Percentiles rank a stretch among this genome's conserved stretches.
These are phyloP conservation scores for Lachnellula occidentalis DNA, from an alignment of 2,329 filamentous ascomycete genomes.

Conservation along the genomic window DNA sequence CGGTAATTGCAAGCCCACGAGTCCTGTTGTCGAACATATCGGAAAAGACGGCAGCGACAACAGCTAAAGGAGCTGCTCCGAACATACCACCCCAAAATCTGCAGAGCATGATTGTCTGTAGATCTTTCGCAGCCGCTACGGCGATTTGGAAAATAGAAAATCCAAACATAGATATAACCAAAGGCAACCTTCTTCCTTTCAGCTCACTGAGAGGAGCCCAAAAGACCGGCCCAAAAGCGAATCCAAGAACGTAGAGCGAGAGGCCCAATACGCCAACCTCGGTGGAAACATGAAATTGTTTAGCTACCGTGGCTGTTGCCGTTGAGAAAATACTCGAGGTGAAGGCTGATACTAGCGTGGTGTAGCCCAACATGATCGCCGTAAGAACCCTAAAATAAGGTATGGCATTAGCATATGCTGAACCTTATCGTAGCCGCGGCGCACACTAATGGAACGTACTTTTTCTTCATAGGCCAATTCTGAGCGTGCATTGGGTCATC, in stretches of 20 bases:
- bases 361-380: conserved; percentile 64
- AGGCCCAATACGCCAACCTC: conserved; percentile 62
- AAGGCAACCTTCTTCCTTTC: conserved; percentile 58
- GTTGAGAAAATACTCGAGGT: conserved; percentile 71
- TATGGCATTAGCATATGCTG: conserved; percentile 30
- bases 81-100: conserved; percentile 72
- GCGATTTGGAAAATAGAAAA: conserved; percentile 66
- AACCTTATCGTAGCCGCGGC: background rate
- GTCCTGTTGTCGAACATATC: conserved; percentile 65
- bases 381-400: conserved; percentile 47
- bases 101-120: conserved; percentile 64
- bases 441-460: conserved; percentile 46
- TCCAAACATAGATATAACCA: conserved; percentile 58
- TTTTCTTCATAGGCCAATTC: conserved; percentile 79
- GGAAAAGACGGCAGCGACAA: conserved; percentile 66
- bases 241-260: conserved; percentile 65
- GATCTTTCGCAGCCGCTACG: conserved; percentile 58
- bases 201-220: conserved; percentile 72
- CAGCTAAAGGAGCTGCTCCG: conserved; percentile 61
- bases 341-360: conserved; percentile 66
- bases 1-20: conserved; percentile 51
- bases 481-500: conserved; percentile 80
- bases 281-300: conserved; percentile 52
- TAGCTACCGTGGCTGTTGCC: conserved; percentile 52
- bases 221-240: conserved; percentile 65